phyloP scores from a whole-genome alignment of 1,139 yeast species.

The Candida tropicalis region DNA sequence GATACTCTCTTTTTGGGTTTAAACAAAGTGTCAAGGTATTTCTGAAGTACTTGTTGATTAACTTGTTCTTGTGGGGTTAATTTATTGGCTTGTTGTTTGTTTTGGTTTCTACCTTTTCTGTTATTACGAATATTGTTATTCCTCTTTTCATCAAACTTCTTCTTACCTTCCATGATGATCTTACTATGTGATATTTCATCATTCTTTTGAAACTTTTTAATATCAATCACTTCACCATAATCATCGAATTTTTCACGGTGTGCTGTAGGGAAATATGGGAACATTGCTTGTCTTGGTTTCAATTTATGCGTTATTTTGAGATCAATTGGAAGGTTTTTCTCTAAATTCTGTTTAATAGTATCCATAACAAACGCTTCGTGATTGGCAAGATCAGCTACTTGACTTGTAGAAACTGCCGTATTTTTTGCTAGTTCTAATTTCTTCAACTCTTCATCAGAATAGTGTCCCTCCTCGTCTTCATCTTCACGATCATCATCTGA shows the following conservation, averaged over 20 bases:
- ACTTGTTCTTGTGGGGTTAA: conserved; percentile 49
- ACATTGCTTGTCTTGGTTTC: conserved; percentile 71
- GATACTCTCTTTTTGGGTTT: conserved; percentile 55
- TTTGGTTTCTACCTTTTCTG: conserved; percentile 19
- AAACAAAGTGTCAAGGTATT: conserved; percentile 58
- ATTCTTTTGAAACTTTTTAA: conserved; percentile 63
- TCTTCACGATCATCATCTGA: conserved; percentile 41
- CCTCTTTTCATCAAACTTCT: conserved; percentile 34
- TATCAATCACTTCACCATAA: conserved; percentile 74
- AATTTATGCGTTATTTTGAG: conserved; percentile 59
- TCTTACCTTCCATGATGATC: conserved; percentile 37
- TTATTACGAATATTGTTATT: conserved; percentile 20
- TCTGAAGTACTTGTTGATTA: conserved; percentile 45
- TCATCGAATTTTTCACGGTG: conserved; percentile 71
- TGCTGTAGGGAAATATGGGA: conserved; percentile 59
- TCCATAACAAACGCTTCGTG: conserved; percentile 48
- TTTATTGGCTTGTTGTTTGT: conserved; percentile 25
- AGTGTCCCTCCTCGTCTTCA: conserved; percentile 22
- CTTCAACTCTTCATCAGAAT: conserved; percentile 12
- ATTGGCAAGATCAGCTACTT: conserved; percentile 35
- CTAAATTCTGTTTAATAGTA: conserved; percentile 40
- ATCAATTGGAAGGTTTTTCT: conserved; percentile 54
- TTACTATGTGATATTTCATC: conserved; percentile 49
- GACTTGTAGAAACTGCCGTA: conserved; percentile 12
- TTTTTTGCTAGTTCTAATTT: conserved; percentile 9